These are phyloP conservation scores for Tetradesmus obliquus DNA, from an alignment of 139 green algal species.

Conservation along the genomic window DNA sequence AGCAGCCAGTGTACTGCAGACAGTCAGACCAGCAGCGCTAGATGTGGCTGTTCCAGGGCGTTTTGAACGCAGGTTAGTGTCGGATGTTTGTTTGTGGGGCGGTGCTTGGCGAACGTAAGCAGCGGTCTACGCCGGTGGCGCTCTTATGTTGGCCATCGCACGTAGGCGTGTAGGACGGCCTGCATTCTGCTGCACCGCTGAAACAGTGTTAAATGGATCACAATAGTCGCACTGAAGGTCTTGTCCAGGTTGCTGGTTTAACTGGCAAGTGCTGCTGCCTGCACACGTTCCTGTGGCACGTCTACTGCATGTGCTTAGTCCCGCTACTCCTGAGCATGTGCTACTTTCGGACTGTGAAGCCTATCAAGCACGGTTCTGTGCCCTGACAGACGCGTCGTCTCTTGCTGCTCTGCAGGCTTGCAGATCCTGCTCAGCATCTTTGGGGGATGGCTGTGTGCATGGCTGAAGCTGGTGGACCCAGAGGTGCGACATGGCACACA, in stretches of 20 bases:
- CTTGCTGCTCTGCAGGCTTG: slow-evolving; percentile 31
- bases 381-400: background rate
- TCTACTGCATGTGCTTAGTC: background rate
- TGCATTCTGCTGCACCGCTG: background rate
- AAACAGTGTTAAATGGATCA: background rate
- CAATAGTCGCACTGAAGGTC: background rate
- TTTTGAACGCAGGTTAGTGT: slow-evolving; percentile 48
- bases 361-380: background rate
- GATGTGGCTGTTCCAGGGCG: slow-evolving; percentile 49
- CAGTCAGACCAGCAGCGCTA: background rate
- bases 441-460: slow-evolving; percentile 38
- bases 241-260: background rate
- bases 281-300: background rate
- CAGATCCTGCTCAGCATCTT: slow-evolving; percentile 49
- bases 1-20: background rate
- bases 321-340: no score
- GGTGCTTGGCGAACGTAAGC: background rate
- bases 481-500: background rate
- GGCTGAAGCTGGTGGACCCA: slow-evolving; percentile 42
- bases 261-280: background rate
- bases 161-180: background rate
- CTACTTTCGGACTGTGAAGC: background rate
- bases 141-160: background rate
- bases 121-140: background rate
- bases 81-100: background rate